Evolutionary conservation across 805 yeast species (phyloP).

Genomic region (Starmerella geochares): DNA sequence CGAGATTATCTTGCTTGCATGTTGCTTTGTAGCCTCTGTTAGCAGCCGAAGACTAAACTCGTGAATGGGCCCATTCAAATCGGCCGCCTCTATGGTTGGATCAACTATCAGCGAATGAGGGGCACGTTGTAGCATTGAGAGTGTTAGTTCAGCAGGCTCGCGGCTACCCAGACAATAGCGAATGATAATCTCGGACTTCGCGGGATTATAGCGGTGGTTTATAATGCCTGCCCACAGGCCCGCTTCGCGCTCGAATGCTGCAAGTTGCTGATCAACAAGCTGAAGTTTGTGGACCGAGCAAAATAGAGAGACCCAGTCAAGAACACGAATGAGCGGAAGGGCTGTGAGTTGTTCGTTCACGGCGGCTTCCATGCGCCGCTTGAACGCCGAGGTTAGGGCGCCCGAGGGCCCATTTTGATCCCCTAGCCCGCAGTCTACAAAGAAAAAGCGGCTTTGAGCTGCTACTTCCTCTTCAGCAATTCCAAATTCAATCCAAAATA

Average conservation of each 20-base stretch:
- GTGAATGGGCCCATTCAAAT: slow-evolving; percentile 6
- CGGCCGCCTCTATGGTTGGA: slow-evolving; percentile 5
- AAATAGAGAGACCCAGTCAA: slow-evolving; percentile 48
- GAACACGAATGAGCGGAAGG: slow-evolving; percentile 43
- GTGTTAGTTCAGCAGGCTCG: slow-evolving; percentile 6
- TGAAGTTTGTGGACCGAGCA: slow-evolving; percentile 57
- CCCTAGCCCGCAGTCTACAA: slow-evolving; percentile 63
- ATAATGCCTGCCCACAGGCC: slow-evolving; percentile 52
- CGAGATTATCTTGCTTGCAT: slow-evolving; percentile 15
- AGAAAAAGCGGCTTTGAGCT: slow-evolving; percentile 56
- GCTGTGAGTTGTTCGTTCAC: slow-evolving; percentile 45
- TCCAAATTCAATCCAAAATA: slow-evolving; percentile 69
- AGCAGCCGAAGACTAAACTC: slow-evolving; percentile 8
- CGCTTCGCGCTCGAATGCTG: slow-evolving; percentile 35
- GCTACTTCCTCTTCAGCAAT: slow-evolving; percentile 46
- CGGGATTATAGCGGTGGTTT: slow-evolving; percentile 45
- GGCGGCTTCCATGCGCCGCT: slow-evolving; percentile 42
- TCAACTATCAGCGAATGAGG: slow-evolving; percentile 9
- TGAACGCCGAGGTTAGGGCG: slow-evolving; percentile 23
- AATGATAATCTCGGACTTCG: slow-evolving; percentile 44
- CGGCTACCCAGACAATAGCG: slow-evolving; percentile 49
- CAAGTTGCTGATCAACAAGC: slow-evolving; percentile 48
- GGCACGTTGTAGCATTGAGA: slow-evolving; percentile 5
- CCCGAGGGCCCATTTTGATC: slow-evolving; percentile 33
- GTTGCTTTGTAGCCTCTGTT: slow-evolving; percentile 16